Percentiles rank a stretch among this genome's conserved stretches.
These are phyloP conservation scores for Leersia perrieri DNA, from an alignment of 176 grass and related monocot genomes.

Conservation along the genomic window DNA sequence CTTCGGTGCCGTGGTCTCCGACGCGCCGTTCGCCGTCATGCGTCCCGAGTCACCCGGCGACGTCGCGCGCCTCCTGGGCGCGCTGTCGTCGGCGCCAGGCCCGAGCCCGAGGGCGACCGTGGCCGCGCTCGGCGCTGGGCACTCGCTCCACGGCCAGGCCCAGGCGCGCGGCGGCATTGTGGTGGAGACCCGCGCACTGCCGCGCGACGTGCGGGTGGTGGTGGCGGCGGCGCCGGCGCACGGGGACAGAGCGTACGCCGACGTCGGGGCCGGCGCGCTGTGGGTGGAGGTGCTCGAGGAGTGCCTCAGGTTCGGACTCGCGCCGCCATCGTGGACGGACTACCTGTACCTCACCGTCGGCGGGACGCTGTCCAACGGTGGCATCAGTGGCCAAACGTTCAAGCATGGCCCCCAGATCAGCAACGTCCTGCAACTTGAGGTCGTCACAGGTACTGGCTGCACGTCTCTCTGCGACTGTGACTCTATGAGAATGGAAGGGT, in stretches of 20 bases:
- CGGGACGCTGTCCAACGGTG: constrained; percentile 88
- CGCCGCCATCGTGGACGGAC: constrained; percentile 85
- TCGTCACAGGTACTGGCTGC: constrained; percentile 65
- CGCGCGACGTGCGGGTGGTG: constrained; percentile 30
- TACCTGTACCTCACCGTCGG: constrained; percentile 87
- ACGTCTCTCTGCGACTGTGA: background rate
- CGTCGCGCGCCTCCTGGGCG: constrained; percentile 56
- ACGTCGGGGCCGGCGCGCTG: constrained; percentile 69
- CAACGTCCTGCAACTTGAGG: constrained; percentile 83
- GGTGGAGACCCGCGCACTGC: constrained; percentile 66
- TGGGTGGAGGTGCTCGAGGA: constrained; percentile 89
- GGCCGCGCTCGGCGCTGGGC: constrained; percentile 61
- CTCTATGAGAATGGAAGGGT: background rate
- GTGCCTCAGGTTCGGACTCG: constrained; percentile 58
- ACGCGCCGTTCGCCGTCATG: constrained; percentile 50
- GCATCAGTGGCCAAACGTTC: constrained; percentile 93
- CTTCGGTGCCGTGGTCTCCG: constrained; percentile 63
- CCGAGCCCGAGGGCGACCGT: constrained; percentile 32
- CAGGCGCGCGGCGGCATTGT: constrained; percentile 80
- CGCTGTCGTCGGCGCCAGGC: constrained; percentile 39
- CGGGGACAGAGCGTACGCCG: constrained; percentile 44
- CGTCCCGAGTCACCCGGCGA: constrained; percentile 54
- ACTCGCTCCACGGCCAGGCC: constrained; percentile 84
- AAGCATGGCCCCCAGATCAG: constrained; percentile 91
- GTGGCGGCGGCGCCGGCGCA: background rate